Percentiles rank a stretch among this genome's conserved stretches.
phyloP scores from a whole-genome alignment of 495 filamentous ascomycete species.

The Aspergillus ellipticus region DNA sequence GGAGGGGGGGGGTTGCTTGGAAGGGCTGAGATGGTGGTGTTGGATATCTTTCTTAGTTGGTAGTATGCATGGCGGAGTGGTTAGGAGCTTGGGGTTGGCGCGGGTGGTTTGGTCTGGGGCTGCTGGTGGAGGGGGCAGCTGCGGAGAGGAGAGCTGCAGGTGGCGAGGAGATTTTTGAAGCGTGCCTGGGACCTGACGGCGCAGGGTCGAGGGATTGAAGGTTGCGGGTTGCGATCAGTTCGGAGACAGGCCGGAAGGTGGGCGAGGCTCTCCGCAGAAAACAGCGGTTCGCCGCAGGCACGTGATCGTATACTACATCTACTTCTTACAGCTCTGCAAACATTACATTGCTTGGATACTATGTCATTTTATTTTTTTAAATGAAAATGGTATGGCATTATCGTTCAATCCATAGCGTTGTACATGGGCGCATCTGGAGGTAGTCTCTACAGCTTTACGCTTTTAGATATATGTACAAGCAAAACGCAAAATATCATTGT shows the following conservation, averaged over 20 bases:
- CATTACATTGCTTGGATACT: too few relatives aligned
- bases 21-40: too few relatives aligned
- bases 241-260: neutral
- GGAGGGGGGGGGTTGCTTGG: too few relatives aligned
- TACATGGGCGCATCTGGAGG: too few relatives aligned
- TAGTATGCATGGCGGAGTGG: neutral
- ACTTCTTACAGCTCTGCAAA: too few relatives aligned
- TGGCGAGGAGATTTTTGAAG: too few relatives aligned
- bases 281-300: neutral
- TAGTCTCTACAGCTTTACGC: neutral
- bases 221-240: neutral
- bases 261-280: neutral
- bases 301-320: neutral
- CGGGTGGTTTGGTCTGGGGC: neutral
- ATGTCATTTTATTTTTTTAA: too few relatives aligned
- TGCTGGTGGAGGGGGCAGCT: too few relatives aligned
- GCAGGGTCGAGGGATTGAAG: neutral
- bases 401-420: too few relatives aligned
- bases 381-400: too few relatives aligned
- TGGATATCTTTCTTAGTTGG: neutral
- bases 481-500: neutral
- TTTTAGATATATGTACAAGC: neutral
- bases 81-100: neutral
- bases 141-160: too few relatives aligned
- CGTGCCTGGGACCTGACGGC: too few relatives aligned